Evolutionary conservation across 306 rosid species (phyloP), one percentile per base, ranked within the genome.

Genomic region (Cucumis melo): DNA sequence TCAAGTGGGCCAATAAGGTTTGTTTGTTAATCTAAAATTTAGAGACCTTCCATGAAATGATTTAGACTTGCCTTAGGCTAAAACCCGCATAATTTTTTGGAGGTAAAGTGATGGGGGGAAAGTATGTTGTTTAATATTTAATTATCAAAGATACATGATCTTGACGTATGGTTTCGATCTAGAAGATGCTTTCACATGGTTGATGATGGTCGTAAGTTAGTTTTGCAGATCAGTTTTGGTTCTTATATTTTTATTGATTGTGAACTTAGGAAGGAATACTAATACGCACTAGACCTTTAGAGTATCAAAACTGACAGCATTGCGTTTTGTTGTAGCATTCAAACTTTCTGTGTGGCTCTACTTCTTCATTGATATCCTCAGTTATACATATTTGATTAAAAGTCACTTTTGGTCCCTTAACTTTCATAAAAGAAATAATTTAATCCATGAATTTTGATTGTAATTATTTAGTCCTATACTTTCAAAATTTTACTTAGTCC

Each of bases 1-100:
- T 87, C 42, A 84, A 84, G 76, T 87, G 90, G 90, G 90, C 90
- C 19, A 87, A 87, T 76, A 87, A 81, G 90, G 90, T 87, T 59
- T 60, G 84, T 67, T 12, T 39, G 41, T 65, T 23, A 74, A 55
- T 74, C 64, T 19, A 17, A 16, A 53, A 13, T 72, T 48, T 6
- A 32, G 65, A 41, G 38, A 16, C 39, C 67, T 39, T 76, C 56
- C 60, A 50, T 50, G 42, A 29, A 72, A 19, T 72, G 58, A 50
- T 50, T 50, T 48, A 21, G 11, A 8, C 42, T 68, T 42, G 3
- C 2, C 51, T 71, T 50, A 24, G 76, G 44, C 24, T 72, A 60
- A 46, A 72, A 50, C 10, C 9, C 16, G 60, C 44, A 44, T 7
- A 13, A 19, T 44, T 6, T 13, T 68, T 42, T 68, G 54, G n/a